Base-by-base conservation (phyloP, 306 rosid species). In the Cicer judaicum region DNA sequence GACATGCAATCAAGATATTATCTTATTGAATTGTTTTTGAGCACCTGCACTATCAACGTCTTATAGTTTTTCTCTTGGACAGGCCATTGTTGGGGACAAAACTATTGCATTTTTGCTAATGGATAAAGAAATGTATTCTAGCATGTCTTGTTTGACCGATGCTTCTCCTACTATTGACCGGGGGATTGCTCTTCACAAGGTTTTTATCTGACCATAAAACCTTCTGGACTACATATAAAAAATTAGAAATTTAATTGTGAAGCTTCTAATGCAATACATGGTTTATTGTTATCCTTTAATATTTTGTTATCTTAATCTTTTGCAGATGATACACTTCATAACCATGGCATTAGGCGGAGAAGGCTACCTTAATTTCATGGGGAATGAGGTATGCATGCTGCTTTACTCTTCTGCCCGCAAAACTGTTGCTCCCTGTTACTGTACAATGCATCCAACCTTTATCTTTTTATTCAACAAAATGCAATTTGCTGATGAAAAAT, bases 331-430 rank as follows among this genome's bases (percentile, higher is more conserved):
- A 87, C 98, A 93, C 77, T 91, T 93, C 80, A 71, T 93, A 79
- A 89, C 98, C 64, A 87, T 93, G 97, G 90, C 98, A 65, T 79
- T 93, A 71, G 98, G 98, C 68, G 98, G 98, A 54, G 98, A 91
- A 69, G 97, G 98, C 76, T 93, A 93, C 83, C 98, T 93, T 67
- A 93, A 89, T 81, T 93, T 93, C 85, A 93, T 93, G 98, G 97
- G 97, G 81, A 93, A 93, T 82, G 98, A 93, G 96, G 98, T 93
- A 83, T 77, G 84, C 64, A 38, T 64, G 73, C 52, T 78, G 50
- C 55, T 76, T 64, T 48, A 72, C 41, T 41, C 64, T 88, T 53
- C 29, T 70, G 29, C 47, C 64, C 18, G 39, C 47, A 36, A 40
- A 80, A 78, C 74, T 76, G 38, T 62, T 68, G 43, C 60, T 62